Conservation (phyloP, 116 monocot species). For the Trichopus zeylanicus region DNA sequence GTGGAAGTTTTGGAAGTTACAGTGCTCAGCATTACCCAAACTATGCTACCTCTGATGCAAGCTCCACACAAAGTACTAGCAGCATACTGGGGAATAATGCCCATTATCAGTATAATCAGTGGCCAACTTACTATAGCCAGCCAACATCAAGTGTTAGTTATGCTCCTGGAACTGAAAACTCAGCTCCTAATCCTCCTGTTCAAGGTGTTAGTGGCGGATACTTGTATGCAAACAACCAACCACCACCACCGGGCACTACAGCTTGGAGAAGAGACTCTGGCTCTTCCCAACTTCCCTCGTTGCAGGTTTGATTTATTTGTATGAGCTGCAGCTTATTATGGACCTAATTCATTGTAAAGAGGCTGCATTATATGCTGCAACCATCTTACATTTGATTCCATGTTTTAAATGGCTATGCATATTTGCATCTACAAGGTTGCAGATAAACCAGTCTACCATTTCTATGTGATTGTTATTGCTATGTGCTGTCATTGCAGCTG, state of each 20-base stretch:
- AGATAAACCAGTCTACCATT: neutral
- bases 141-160: constrained; percentile 29
- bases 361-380: neutral
- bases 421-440: too few species aligned
- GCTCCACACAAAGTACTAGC: constrained; percentile 31
- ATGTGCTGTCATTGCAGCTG: too few species aligned
- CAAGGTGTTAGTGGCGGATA: constrained; percentile 31
- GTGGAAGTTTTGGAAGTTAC: constrained; percentile 35
- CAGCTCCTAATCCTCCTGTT: constrained; percentile 17
- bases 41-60: constrained; percentile 42
- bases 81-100: constrained; percentile 25
- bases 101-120: constrained; percentile 60
- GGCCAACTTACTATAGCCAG: constrained; percentile 52
- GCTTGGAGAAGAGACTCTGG: constrained; percentile 63
- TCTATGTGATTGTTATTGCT: neutral
- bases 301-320: constrained; percentile 38
- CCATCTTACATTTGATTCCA: neutral
- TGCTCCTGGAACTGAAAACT: constrained; percentile 38
- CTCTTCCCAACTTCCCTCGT: constrained; percentile 27
- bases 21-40: constrained; percentile 44
- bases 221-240: constrained; percentile 60
- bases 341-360: neutral
- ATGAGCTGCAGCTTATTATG: neutral
- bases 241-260: constrained; percentile 93
- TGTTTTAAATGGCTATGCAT: neutral